Percentiles rank a stretch among this genome's conserved stretches.
Conservation (phyloP, 306 rosid species). For the Vachellia collinsii region DNA sequence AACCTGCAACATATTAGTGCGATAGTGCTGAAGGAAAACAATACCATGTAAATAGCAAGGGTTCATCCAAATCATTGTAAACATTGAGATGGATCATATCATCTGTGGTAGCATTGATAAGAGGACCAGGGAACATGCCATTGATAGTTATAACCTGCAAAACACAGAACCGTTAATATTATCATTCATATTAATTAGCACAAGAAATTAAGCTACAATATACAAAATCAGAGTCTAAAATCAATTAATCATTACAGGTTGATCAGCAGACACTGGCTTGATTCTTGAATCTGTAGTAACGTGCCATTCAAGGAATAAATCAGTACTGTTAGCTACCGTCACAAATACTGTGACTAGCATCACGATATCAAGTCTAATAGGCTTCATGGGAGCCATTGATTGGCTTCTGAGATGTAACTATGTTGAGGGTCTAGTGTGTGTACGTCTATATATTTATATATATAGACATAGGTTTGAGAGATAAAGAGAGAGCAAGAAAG, state of each 20-base stretch:
- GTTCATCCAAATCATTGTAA: conserved; percentile 69
- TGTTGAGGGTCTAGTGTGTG: conserved; percentile 5
- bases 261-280: conserved; percentile 47
- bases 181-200: neutral
- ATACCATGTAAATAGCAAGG: conserved; percentile 81
- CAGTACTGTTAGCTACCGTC: conserved; percentile 34
- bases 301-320: conserved; percentile 62
- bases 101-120: conserved; percentile 73
- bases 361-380: conserved; percentile 20
- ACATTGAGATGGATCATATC: conserved; percentile 65
- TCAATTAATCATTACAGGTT: conserved; percentile 46
- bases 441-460: conserved; percentile 28
- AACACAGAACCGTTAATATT: neutral
- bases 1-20: no score
- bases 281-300: conserved; percentile 40
- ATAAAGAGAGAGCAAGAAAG: conserved; percentile 21
- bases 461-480: neutral
- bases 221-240: neutral
- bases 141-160: conserved; percentile 79
- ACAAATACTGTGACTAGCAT: conserved; percentile 17
- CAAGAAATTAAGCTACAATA: neutral
- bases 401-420: neutral
- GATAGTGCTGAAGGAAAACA: neutral
- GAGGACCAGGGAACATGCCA: conserved; percentile 86
- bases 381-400: conserved; percentile 41